Base-by-base conservation (phyloP, 2,329 filamentous ascomycete genomes). In the Pseudogymnoascus verrucosus region DNA sequence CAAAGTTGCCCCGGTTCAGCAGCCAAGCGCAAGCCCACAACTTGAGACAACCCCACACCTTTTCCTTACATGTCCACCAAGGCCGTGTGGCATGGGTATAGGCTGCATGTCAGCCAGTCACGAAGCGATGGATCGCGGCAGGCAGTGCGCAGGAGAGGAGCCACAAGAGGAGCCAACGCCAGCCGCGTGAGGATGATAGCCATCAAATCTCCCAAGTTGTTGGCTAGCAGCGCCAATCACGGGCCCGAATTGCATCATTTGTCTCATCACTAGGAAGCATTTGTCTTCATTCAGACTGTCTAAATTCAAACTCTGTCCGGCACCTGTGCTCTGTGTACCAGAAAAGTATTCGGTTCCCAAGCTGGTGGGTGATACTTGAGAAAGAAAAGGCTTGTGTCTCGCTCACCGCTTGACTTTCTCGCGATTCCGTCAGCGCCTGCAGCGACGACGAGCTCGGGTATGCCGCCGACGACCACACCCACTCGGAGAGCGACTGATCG, bases 11-110 rank as follows among this genome's bases (percentile, higher is more conserved):
- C 44, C 23, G 23, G 23, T 51, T 51, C 44, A 51, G 44, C 44
- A 51, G 44, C 44, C 44, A 51, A 28, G 44, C 44, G 44, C 44
- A 51, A 51, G 44, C 44, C 44, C 44, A 51, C 44, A 51, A 51
- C 23, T 51, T 51, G 44, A 51, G 44, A 51, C 44, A 51, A 51
- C 44, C 44, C 44, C 44, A 51, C 44, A 51, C 44, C 44, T 28
- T 28, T 28, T 31, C 44, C 44, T 51, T 51, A 51, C 44, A 51
- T 51, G 23, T 51, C 44, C 44, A 51, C 44, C 44, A 51, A 51
- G 44, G 44, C 44, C 44, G 44, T 51, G 44, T 51, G 44, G 44
- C 44, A 51, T 51, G 44, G 44, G 44, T 51, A n/a, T 51, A 23
- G 26, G 44, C 4, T 51, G 44, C 44, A 28, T 28, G 44, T 51